These are phyloP conservation scores for Teratosphaeria nubilosa DNA, from an alignment of 2,329 filamentous ascomycete species.

Conservation along the genomic window DNA sequence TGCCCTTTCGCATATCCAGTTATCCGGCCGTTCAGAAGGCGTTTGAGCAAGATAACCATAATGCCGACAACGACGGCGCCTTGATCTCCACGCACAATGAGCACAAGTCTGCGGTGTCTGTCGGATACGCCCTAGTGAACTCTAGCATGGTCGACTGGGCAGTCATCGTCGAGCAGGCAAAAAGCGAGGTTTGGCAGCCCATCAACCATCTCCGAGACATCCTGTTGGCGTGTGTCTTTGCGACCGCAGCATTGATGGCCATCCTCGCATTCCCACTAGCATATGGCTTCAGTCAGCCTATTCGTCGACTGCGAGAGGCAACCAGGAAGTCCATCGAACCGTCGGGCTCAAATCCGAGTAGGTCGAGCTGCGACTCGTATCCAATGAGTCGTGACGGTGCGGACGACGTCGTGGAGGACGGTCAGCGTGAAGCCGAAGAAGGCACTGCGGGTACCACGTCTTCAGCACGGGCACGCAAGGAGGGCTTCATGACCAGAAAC, in stretches of 20 bases:
- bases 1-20: conserved; percentile 47
- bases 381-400: conserved; percentile 9
- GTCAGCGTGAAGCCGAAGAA: conserved; percentile 4
- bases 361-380: conserved; percentile 28
- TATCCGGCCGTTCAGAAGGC: conserved; percentile 56
- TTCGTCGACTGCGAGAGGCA: conserved; percentile 62
- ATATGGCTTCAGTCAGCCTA: conserved; percentile 72
- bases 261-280: conserved; percentile 67
- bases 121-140: conserved; percentile 66
- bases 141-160: conserved; percentile 70
- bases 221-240: conserved; percentile 75
- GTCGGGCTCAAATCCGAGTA: conserved; percentile 41
- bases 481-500: conserved; percentile 29
- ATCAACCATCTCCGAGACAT: conserved; percentile 69
- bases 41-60: conserved; percentile 40
- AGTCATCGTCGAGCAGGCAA: conserved; percentile 66
- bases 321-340: conserved; percentile 64
- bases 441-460: not conserved
- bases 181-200: conserved; percentile 63
- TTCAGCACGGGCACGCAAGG: conserved; percentile 32
- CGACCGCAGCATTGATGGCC: conserved; percentile 60
- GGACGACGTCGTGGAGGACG: conserved; percentile 39
- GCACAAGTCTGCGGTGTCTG: conserved; percentile 56
- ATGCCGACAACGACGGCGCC: conserved; percentile 51
- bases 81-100: conserved; percentile 64